Percentiles rank a stretch among this genome's conserved stretches.
Evolutionary conservation across 805 yeast genomes (phyloP).

Genomic region (Wickerhamomyces bovis): DNA sequence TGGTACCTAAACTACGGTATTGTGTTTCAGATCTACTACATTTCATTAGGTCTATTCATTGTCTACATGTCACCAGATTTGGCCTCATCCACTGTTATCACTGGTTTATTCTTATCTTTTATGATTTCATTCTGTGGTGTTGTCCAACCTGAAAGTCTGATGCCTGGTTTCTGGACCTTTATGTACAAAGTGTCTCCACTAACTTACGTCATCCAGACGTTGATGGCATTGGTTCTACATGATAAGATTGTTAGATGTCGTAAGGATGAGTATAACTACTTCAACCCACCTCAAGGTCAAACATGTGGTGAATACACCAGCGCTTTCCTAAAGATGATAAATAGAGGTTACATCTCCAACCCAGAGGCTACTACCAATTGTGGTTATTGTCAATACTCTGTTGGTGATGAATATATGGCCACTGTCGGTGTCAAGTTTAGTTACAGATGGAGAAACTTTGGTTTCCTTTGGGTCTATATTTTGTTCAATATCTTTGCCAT

Average conservation of each 20-base stretch:
- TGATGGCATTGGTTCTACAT: slow-evolving; percentile 44
- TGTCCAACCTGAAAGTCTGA: slow-evolving; percentile 29
- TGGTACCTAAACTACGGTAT: slow-evolving; percentile 40
- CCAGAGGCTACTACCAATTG: slow-evolving; percentile 44
- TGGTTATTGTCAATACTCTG: slow-evolving; percentile 37
- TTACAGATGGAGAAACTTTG: slow-evolving; percentile 61
- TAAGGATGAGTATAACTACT: slow-evolving; percentile 39
- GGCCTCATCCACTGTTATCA: slow-evolving; percentile 60
- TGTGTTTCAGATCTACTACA: slow-evolving; percentile 36
- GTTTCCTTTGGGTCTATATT: slow-evolving; percentile 53
- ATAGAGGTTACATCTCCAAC: slow-evolving; percentile 53
- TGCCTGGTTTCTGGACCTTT: slow-evolving; percentile 74
- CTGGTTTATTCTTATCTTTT: slow-evolving; percentile 35
- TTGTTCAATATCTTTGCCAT: slow-evolving; percentile 24
- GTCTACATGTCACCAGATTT: slow-evolving; percentile 62
- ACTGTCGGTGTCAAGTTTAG: slow-evolving; percentile 38
- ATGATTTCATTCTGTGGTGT: slow-evolving; percentile 34
- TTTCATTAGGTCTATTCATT: slow-evolving; percentile 43
- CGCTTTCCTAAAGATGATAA: slow-evolving; percentile 31
- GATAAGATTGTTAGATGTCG: slow-evolving; percentile 46
- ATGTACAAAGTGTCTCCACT: slow-evolving; percentile 64
- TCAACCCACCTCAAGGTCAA: slow-evolving; percentile 48
- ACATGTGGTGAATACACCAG: slow-evolving; percentile 54
- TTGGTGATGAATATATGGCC: slow-evolving; percentile 43
- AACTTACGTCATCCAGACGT: slow-evolving; percentile 50